Evolutionary conservation across 23 red algal species (phyloP).

Genomic region (Gracilaria gracilis): DNA sequence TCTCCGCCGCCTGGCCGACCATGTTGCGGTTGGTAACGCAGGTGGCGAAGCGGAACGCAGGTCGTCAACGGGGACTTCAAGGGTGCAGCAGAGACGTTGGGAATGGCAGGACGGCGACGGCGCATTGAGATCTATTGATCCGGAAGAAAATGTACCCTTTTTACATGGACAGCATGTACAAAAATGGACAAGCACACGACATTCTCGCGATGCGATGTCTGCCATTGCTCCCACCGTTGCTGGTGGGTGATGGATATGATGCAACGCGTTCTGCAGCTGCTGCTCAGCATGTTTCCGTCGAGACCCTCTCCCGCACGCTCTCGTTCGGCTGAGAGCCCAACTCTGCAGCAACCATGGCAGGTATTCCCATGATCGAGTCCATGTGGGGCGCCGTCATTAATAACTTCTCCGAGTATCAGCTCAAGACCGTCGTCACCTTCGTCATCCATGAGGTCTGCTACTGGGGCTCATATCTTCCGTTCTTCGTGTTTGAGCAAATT

Average conservation of each 20-base stretch:
- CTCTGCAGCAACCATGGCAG: conserved; percentile 14
- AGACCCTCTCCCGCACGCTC: background rate
- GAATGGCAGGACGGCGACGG: conserved; percentile 6
- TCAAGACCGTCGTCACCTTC: conserved; percentile 88
- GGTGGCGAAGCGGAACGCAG: background rate
- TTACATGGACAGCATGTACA: background rate
- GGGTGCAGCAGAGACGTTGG: no score
- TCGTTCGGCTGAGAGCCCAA: background rate
- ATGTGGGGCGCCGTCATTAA: conserved; percentile 49
- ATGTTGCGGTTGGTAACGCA: background rate
- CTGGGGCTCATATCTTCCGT: conserved; percentile 92
- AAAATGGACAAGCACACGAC: background rate
- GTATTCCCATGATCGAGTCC: conserved; percentile 1
- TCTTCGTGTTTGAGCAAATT: conserved; percentile 38
- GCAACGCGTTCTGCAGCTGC: background rate
- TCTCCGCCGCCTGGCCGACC: conserved; percentile 16
- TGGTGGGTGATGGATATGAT: background rate
- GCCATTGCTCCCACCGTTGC: background rate
- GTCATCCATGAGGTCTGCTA: conserved; percentile 93
- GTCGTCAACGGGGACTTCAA: background rate
- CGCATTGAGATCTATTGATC: background rate
- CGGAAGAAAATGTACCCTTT: background rate
- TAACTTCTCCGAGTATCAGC: conserved; percentile 63
- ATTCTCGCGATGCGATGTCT: background rate
- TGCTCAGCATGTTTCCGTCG: background rate